Conservation (phyloP, 2,329 filamentous ascomycete genomes). For the Paecilomyces formosus region DNA sequence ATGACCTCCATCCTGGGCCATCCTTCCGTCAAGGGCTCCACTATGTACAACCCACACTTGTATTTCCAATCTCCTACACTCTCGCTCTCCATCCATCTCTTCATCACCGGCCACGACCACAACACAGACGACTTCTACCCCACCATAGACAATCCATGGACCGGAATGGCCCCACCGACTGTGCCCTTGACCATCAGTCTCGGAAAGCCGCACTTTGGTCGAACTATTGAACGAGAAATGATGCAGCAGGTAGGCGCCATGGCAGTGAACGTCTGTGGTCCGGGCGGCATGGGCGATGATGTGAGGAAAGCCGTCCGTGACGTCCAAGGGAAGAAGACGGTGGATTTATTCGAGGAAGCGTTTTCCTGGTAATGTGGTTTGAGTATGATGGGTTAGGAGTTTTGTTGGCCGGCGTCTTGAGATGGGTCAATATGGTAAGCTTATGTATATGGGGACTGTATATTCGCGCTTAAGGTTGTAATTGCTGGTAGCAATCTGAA, state of each 20-base stretch:
- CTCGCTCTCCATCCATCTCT: slow-evolving; percentile 20
- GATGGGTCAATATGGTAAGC: background rate
- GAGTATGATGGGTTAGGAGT: background rate
- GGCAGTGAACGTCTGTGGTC: slow-evolving; percentile 32
- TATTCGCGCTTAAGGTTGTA: background rate
- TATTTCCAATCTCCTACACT: slow-evolving; percentile 18
- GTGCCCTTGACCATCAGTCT: slow-evolving; percentile 17
- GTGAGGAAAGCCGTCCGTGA: slow-evolving; percentile 15
- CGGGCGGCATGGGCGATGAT: slow-evolving; percentile 28
- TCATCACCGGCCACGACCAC: slow-evolving; percentile 17
- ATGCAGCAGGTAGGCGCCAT: slow-evolving; percentile 23
- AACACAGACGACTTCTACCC: slow-evolving; percentile 18
- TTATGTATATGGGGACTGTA: background rate
- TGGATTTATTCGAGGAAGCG: background rate
- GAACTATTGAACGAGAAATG: slow-evolving; percentile 18
- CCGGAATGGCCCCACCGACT: slow-evolving; percentile 13
- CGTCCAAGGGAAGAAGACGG: background rate
- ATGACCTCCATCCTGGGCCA: slow-evolving; percentile 23
- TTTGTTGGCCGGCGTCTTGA: background rate
- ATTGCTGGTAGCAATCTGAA: background rate
- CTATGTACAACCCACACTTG: slow-evolving; percentile 13
- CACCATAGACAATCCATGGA: slow-evolving; percentile 17
- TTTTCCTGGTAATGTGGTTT: background rate
- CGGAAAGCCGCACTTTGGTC: slow-evolving; percentile 19
- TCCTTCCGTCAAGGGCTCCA: slow-evolving; percentile 13